Base-by-base conservation (phyloP, 2,329 filamentous ascomycete species). In the Phialophora chinensis region DNA sequence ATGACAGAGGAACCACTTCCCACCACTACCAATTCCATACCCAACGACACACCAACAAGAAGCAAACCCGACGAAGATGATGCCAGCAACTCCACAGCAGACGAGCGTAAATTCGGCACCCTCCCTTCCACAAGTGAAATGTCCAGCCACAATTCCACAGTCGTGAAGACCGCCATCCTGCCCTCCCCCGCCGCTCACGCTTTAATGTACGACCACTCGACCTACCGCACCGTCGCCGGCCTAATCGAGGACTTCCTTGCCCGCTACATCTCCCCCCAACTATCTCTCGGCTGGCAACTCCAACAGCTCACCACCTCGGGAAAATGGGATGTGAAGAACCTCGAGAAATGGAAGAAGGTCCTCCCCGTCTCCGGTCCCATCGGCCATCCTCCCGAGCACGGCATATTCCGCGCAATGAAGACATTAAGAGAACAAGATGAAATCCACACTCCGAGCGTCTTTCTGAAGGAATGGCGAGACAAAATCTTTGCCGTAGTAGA, bases 311-410 rank as follows among this genome's bases (percentile, higher is more conserved):
- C 91, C 2, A 92, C 90, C 1, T 91, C 93, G 72, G 93, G 93
- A 2, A 98, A 98, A 80, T 98, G 94, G 94, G 94, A 97, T 75
- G 92, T 98, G 72, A 98, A 98, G 80, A 98, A 98, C 74, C 84
- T 97, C 11, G 88, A 86, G 66, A 98, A 98, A 76, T 98, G 94
- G 94, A 86, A 91, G 77, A 88, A 87, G 20, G 90, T 96, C 0
- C 79, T 82, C 1, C 91, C 93, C 0, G 91, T 96, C 1, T 96
- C 91, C 0, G 84, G 86, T 1, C 88, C 90, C 3, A 95, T 98
- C 66, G 91, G 86, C 0, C 67, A 70, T 27, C 61, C 69, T 29
- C 59, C 59, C 12, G 31, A 42, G 23, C 29, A 47, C 11, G 87
- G 87, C 14, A 83, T 93, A 4, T 97, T 97, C 76, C 88, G 91